Evolutionary conservation across 169 alveolate genomes (phyloP).

Genomic region (Cryptosporidium tyzzeri): DNA sequence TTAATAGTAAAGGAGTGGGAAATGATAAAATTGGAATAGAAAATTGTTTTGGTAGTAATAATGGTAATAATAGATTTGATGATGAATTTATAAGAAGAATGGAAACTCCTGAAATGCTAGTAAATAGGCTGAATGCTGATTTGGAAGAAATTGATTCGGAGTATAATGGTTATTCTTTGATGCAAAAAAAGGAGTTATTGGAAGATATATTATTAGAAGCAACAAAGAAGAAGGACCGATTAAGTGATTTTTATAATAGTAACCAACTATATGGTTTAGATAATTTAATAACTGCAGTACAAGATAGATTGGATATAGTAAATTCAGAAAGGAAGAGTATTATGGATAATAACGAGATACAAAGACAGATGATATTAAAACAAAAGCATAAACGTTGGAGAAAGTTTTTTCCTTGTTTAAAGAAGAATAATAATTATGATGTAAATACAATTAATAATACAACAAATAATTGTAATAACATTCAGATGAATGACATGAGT

Average conservation of each 20-base stretch:
- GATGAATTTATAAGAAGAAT: conserved; percentile 27
- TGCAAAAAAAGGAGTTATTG: conserved; percentile 65
- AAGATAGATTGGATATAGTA: conserved; percentile 54
- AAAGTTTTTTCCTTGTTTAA: conserved; percentile 54
- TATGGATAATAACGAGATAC: conserved; percentile 65
- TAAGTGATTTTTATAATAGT: conserved; percentile 44
- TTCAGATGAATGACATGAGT: neutral
- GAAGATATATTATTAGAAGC: conserved; percentile 74
- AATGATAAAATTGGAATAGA: conserved; percentile 37
- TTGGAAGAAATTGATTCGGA: conserved; percentile 64
- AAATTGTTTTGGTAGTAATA: conserved; percentile 29
- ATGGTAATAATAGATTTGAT: neutral
- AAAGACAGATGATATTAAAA: conserved; percentile 47
- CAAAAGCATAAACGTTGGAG: conserved; percentile 55
- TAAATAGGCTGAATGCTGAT: conserved; percentile 29
- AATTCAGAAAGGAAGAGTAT: conserved; percentile 64
- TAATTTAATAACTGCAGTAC: conserved; percentile 26
- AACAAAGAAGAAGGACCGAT: conserved; percentile 67
- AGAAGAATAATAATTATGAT: neutral
- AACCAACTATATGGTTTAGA: conserved; percentile 32
- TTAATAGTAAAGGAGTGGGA: neutral
- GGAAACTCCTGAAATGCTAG: conserved; percentile 69
- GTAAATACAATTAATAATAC: neutral
- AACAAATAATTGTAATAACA: neutral
- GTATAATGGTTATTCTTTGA: conserved; percentile 49